Conservation (phyloP, 2,329 filamentous ascomycete genomes). For the Pezicula rhizophila region DNA sequence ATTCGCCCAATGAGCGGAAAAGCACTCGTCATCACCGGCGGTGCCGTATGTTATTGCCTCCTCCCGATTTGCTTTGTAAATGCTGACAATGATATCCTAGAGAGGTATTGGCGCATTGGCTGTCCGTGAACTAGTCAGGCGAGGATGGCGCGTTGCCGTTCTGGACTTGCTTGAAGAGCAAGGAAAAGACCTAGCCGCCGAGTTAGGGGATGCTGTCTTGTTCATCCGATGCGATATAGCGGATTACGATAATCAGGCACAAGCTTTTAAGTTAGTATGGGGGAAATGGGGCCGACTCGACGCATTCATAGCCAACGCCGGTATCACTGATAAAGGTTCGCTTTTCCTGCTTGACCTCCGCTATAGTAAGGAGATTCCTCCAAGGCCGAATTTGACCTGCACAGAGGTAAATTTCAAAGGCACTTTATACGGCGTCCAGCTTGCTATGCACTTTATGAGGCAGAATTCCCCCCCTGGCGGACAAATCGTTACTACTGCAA, state of each 20-base stretch:
- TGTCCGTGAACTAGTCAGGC: neutral
- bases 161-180: neutral
- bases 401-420: neutral
- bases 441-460: neutral
- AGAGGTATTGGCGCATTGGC: conserved; percentile 15
- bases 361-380: neutral
- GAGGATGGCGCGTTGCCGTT: neutral
- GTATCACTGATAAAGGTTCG: neutral
- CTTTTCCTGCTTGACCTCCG: neutral
- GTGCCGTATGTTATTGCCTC: no score
- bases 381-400: neutral
- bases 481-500: neutral
- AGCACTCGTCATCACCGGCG: no score
- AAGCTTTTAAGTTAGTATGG: neutral
- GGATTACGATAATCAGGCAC: neutral
- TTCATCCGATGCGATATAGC: neutral
- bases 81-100: no score
- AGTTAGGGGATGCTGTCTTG: neutral
- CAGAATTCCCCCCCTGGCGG: neutral
- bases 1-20: no score
- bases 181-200: neutral
- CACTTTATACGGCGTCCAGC: neutral
- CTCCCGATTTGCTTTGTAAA: no score
- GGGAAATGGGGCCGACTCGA: neutral
- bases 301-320: neutral